Evolutionary conservation across 805 yeast genomes (phyloP), one percentile per base, ranked within the genome.

Genomic region (Wickerhamiella australiensis): DNA sequence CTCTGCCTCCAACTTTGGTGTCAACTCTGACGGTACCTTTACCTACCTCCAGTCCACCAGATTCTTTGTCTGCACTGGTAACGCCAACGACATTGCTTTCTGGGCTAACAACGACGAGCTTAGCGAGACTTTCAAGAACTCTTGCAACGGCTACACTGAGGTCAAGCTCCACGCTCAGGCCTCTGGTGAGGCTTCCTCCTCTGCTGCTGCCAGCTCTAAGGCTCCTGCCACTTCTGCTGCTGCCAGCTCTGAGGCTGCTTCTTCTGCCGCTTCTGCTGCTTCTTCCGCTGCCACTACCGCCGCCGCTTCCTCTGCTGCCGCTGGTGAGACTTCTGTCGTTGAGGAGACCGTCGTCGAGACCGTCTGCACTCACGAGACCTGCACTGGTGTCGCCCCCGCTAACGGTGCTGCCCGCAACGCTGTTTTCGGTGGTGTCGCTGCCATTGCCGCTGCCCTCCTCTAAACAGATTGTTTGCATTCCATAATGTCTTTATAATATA

Each of bases 321-420:
- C 38, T 17, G 47, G 29, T 23, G 3, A 20, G 35, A 37, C 49
- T 12, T 29, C 38, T 20, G 43, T 37, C 22, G 49, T 37, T 20
- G 42, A 36, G 36, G 33, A 46, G 49, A 46, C 43, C 43, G 49
- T 46, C 35, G 26, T 31, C 36, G 49, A 46, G 49, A 46, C 49
- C 18, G 37, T 37, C 23, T 46, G 49, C 49, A 46, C 49, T 23
- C 29, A 36, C 33, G 42, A 37, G 43, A 21, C 43, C 27, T 46
- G 49, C 49, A 46, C 49, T 18, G 49, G 43, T 27, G 49, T 46
- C 41, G 37, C 42, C 36, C 33, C 49, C 27, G 49, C 49, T 27
- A 46, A 46, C 49, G 49, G 43, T 15, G 49, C 42, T 26, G 49
- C 13, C 49, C 17, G 22, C 42, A 46, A 46, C 42, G 49, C 42